Base-by-base conservation (phyloP, 805 yeast species). In the Pichia membranifaciens region DNA sequence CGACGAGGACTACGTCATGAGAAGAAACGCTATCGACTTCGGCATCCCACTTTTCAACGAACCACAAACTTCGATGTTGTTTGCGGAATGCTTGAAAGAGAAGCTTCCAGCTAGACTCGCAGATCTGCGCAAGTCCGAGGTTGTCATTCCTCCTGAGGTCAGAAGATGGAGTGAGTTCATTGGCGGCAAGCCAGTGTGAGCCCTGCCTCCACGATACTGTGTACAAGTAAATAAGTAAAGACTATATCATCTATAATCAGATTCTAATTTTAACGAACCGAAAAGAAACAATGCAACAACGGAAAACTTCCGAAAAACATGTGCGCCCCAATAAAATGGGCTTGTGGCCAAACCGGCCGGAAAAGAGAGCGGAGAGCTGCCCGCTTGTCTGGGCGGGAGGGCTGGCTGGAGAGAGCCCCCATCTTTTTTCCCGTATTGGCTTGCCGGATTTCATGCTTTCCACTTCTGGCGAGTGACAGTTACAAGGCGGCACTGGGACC, bases 11-110 rank as follows among this genome's bases (percentile, higher is more conserved):
- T 93, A 93, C 68, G 83, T 91, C 49, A 93, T 93, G 99, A 84
- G 99, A 75, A 84, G 99, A 74, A 93, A 93, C 67, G 98, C 99
- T 41, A 95, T 93, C 71, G 99, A 93, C 68, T 93, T 93, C 66
- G 98, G 87, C 51, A 84, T 91, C 61, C 96, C 99, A 38, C 74
- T 93, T 64, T 91, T 93, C 75, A 93, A 91, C 65, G 99, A 93
- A 73, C 96, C 98, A 54, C 82, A 88, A 65, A 95, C 99, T 20
- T 84, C 96, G 2, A 64, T 82, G 58, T 71, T 93, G 58, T 93
- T 93, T 68, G 89, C 97, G 20, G 72, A 81, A 62, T 87, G 96
- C 54, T 74, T 93, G 70, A 79, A 79, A 55, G 79, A 70, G 47
- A 88, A 89, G 74, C 86, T 56, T 70, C 79, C 56, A 73, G 73